These are phyloP conservation scores for Xylaria sp. DNA, from an alignment of 2,329 filamentous ascomycete genomes.

Conservation along the genomic window DNA sequence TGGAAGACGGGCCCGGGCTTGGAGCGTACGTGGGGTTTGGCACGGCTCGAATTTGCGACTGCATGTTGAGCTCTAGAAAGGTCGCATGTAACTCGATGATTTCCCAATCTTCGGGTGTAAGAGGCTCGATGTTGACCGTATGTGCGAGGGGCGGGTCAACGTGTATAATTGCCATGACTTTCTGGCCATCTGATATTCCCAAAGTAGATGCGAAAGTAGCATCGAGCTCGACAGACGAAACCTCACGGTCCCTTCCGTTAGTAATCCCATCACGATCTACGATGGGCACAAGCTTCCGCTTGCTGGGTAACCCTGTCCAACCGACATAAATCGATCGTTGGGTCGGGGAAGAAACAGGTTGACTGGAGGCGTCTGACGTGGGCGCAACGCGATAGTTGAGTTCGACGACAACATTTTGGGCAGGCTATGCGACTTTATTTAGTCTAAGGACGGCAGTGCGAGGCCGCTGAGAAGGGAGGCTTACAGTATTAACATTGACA, in stretches of 20 bases:
- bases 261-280: constrained; percentile 76
- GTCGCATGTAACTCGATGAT: constrained; percentile 97
- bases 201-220: constrained; percentile 79
- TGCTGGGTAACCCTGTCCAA: constrained; percentile 98
- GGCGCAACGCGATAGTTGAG: constrained; percentile 72
- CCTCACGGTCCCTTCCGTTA: constrained; percentile 74
- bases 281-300: constrained; percentile 75
- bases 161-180: constrained; percentile 74
- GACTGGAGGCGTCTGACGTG: constrained; percentile 47
- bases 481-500: constrained; percentile 86
- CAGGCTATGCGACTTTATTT: constrained; percentile 61
- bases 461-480: constrained; percentile 40
- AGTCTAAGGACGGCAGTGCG: not conserved
- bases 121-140: constrained; percentile 94
- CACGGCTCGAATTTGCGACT: constrained; percentile 89
- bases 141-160: constrained; percentile 89
- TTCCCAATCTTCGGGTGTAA: constrained; percentile 97
- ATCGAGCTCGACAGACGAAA: constrained; percentile 83
- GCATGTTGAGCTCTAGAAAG: constrained; percentile 91
- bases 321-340: constrained; percentile 83
- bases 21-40: constrained; percentile 78
- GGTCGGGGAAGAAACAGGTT: constrained; percentile 51
- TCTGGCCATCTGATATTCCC: constrained; percentile 81
- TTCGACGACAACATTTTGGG: constrained; percentile 96
- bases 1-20: constrained; percentile 55